phyloP scores from a whole-genome alignment of 768 basidiomycete species.

The Tephrocybe sp. region DNA sequence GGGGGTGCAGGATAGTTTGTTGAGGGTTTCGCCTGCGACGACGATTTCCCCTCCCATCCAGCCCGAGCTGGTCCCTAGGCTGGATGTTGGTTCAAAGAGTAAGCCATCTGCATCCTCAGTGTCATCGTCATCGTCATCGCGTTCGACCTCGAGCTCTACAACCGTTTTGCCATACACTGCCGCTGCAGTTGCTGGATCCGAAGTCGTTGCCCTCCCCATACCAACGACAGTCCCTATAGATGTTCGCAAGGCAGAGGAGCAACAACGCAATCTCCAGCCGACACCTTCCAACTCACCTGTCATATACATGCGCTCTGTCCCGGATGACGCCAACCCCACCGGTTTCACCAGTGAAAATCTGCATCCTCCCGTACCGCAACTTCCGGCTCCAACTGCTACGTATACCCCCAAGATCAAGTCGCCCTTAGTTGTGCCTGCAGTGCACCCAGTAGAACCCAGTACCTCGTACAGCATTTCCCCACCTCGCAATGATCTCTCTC shows the following conservation, averaged over 20 bases:
- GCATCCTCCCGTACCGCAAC: conserved; percentile 1
- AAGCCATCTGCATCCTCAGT: conserved; percentile 12
- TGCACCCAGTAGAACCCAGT: conserved; percentile 31
- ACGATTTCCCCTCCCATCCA: conserved; percentile 6
- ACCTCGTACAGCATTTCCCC: conserved; percentile 33
- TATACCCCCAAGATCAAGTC: conserved; percentile 25
- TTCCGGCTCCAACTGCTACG: conserved; percentile 16
- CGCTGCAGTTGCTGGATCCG: neutral
- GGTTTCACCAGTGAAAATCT: conserved; percentile 12
- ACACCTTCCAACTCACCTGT: conserved; percentile 68
- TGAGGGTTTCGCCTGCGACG: conserved; percentile 17
- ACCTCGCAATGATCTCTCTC: conserved; percentile 13
- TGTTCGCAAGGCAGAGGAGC: conserved; percentile 19
- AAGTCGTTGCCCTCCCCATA: neutral
- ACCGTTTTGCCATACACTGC: conserved; percentile 18
- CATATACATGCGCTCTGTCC: conserved; percentile 26
- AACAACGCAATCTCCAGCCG: conserved; percentile 36
- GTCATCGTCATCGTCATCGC: conserved; percentile 24
- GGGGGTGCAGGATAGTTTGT: conserved; percentile 28
- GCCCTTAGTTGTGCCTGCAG: conserved; percentile 30
- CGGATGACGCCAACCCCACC: conserved; percentile 15
- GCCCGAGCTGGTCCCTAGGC: conserved; percentile 1
- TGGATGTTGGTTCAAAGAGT: conserved; percentile 3
- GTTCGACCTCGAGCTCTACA: conserved; percentile 24
- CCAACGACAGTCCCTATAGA: conserved; percentile 11